These are phyloP conservation scores for Malassezia nana DNA, from an alignment of 1,284 basidiomycete species.

Conservation along the genomic window DNA sequence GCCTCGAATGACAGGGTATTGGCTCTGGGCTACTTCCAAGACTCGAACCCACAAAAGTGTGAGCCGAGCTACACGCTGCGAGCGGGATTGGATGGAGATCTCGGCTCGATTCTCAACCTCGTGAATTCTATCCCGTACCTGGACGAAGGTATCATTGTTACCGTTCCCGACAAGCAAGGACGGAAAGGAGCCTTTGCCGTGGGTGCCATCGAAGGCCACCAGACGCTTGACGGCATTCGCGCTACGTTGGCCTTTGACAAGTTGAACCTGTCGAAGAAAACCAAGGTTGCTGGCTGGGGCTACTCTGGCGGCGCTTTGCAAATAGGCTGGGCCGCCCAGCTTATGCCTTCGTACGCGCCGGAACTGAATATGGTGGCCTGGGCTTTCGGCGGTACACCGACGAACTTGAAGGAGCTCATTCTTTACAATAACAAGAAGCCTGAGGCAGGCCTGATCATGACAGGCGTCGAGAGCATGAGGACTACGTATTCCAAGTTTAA, in stretches of 20 bases:
- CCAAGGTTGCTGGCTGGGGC: slow-evolving; percentile 26
- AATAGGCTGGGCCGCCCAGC: slow-evolving; percentile 29
- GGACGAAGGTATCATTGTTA: slow-evolving; percentile 26
- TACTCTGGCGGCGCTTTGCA: slow-evolving; percentile 41
- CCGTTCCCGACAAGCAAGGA: slow-evolving; percentile 33
- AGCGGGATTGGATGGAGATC: neutral
- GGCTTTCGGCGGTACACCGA: slow-evolving; percentile 28
- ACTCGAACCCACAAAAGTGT: slow-evolving; percentile 23
- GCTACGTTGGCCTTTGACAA: slow-evolving; percentile 25
- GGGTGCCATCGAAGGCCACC: slow-evolving; percentile 26
- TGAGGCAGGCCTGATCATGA: slow-evolving; percentile 28
- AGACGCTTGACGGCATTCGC: slow-evolving; percentile 29
- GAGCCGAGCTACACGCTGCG: slow-evolving; percentile 22
- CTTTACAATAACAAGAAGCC: neutral
- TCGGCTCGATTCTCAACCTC: neutral
- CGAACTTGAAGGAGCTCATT: slow-evolving; percentile 19
- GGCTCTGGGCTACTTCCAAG: slow-evolving; percentile 19
- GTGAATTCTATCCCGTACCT: slow-evolving; percentile 22
- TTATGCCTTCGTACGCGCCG: slow-evolving; percentile 24
- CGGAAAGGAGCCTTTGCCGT: slow-evolving; percentile 32
- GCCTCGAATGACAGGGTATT: slow-evolving; percentile 23
- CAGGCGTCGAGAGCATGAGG: slow-evolving; percentile 26
- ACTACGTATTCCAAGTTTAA: slow-evolving; percentile 23
- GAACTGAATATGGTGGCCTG: slow-evolving; percentile 28
- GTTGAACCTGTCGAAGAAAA: slow-evolving; percentile 20